Evolutionary conservation across 495 filamentous ascomycete genomes (phyloP).

Genomic region (Penicillium canescens): DNA sequence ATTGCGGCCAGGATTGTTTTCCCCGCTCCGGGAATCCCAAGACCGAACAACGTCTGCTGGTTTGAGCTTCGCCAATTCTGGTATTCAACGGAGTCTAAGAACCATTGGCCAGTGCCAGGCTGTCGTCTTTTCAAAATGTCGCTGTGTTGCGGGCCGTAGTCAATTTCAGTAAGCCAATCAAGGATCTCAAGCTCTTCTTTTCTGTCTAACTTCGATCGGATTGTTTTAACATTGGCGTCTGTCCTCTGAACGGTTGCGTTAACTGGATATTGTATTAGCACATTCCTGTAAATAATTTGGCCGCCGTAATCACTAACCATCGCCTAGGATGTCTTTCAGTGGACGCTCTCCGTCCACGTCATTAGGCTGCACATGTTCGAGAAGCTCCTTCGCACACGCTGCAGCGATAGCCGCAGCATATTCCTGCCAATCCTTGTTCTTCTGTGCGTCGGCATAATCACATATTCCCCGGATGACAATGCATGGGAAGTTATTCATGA

Average conservation of each 20-base stretch:
- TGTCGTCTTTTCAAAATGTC: slow-evolving; percentile 2
- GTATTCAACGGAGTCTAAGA: not conserved
- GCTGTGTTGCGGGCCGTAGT: slow-evolving; percentile 7
- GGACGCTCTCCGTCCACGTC: too few species aligned
- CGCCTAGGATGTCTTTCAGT: too few species aligned
- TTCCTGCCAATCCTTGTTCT: slow-evolving; percentile 7
- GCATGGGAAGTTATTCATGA: slow-evolving; percentile 14
- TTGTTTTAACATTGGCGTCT: too few species aligned
- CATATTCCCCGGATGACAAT: slow-evolving; percentile 26
- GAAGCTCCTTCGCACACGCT: slow-evolving; percentile 17
- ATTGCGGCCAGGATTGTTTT: slow-evolving; percentile 43
- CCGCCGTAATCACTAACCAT: too few species aligned
- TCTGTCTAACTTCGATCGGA: too few species aligned
- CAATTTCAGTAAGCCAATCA: not conserved
- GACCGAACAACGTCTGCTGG: slow-evolving; percentile 22
- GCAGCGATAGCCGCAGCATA: slow-evolving; percentile 23
- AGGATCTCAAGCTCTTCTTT: not conserved
- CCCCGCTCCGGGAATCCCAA: slow-evolving; percentile 42
- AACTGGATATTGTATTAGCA: too few species aligned
- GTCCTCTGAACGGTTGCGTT: too few species aligned
- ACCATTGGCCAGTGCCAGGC: slow-evolving; percentile 1
- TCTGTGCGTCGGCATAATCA: slow-evolving; percentile 29
- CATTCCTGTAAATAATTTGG: too few species aligned
- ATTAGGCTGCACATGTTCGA: not conserved
- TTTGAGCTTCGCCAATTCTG: not conserved